Percentiles rank a stretch among this genome's conserved stretches.
Evolutionary conservation across 768 basidiomycete genomes (phyloP).

Genomic region (Gymnopilus junonius): DNA sequence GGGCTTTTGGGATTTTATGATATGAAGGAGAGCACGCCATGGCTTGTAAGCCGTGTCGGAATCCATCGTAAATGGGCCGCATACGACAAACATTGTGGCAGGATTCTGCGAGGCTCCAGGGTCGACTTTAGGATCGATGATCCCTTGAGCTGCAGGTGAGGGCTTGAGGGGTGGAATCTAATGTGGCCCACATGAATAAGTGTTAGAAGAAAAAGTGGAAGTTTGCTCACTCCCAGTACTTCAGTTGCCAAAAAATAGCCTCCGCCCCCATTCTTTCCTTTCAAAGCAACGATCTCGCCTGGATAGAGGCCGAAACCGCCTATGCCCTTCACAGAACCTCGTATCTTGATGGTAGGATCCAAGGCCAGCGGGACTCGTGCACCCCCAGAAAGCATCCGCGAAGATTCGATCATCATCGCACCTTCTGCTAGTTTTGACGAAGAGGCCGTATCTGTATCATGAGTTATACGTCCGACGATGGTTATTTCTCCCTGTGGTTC

Average conservation of each 20-base stretch:
- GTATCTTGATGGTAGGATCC: conserved; percentile 64
- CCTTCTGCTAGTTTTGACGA: conserved; percentile 72
- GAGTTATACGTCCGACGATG: conserved; percentile 74
- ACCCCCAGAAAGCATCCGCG: conserved; percentile 71
- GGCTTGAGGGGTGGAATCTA: conserved; percentile 69
- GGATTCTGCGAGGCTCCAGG: conserved; percentile 45
- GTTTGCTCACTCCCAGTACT: conserved; percentile 68
- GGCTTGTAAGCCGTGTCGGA: conserved; percentile 76
- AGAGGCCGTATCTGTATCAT: conserved; percentile 65
- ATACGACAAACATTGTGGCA: conserved; percentile 72
- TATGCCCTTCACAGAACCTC: conserved; percentile 63
- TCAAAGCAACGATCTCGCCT: conserved; percentile 84
- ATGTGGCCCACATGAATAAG: not conserved
- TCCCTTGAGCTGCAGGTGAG: conserved; percentile 35
- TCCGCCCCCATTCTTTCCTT: conserved; percentile 90
- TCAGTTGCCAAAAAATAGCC: conserved; percentile 86
- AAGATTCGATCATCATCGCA: conserved; percentile 81
- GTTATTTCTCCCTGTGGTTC: conserved; percentile 59
- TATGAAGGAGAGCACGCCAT: conserved; percentile 65
- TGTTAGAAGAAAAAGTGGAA: not conserved
- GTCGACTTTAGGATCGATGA: conserved; percentile 37
- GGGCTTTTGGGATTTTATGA: conserved; percentile 68
- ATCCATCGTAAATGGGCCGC: conserved; percentile 88
- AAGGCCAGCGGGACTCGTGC: conserved; percentile 76
- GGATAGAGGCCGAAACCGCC: conserved; percentile 82